Evolutionary conservation across 148 eudicot species (phyloP), one percentile per base, ranked within the genome.

Genomic region (Arctostaphylos glauca): DNA sequence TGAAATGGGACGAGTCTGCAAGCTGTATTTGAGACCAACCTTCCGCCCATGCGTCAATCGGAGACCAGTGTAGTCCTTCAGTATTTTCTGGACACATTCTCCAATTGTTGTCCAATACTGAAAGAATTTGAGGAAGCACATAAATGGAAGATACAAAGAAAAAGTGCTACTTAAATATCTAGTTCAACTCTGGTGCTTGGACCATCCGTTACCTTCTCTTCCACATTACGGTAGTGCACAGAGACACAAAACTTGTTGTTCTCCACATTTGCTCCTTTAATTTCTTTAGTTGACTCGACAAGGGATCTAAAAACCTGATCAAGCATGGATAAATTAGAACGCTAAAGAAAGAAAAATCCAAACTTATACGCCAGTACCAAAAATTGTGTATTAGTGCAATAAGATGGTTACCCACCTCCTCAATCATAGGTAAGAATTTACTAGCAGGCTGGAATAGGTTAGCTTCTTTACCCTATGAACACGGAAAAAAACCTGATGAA

Each of bases 141-240:
- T 66, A 50, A 59, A 49, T 14, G 52, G 81, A 23, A 78, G 21
- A 56, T 43, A 48, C 13, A 6, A 74, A 44, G 59, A 31, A 41
- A 23, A 72, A 72, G 9, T 3, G 23, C 52, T 25, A 55, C 12
- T 18, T 21, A 25, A 79, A 87, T 38, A 77, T 12, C 21, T 60
- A 50, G 43, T 43, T 54, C 52, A 54, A 25, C 53, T 62, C 50
- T 79, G 58, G 44, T n/a, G 54, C 55, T 58, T 16, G 7, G 41
- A 18, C 31, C 2, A 50, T 9, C 14, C 56, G 77, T 53, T 85
- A 93, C 99, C 98, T 93, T 89, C 88, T 96, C 97, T 58, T 94
- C 94, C 53, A 96, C 99, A 79, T 94, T 94, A 60, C 99, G 97
- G 70, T 94, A 96, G 86, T 96, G 99, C n/a, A 96, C 99, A 67